These are phyloP conservation scores for Schoenoplectus triqueter DNA, from an alignment of 202 grass and related monocot genomes.

Conservation along the genomic window DNA sequence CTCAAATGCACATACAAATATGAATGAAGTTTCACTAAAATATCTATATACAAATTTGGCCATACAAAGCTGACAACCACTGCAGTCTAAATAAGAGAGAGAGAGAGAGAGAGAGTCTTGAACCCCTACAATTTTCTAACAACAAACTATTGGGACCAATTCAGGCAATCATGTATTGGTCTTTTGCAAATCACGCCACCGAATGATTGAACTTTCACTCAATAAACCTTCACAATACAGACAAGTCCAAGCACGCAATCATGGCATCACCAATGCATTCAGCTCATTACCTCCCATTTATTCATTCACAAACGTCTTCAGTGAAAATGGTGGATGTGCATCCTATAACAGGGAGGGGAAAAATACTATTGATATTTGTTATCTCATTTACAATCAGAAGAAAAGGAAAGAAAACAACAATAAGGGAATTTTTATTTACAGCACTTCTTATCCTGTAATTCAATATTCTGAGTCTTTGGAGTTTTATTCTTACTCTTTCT, in stretches of 20 bases:
- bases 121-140: constrained; percentile 26
- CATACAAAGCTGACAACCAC: constrained; percentile 19
- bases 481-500: too few relatives aligned
- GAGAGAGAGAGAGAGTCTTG: neutral
- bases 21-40: constrained; percentile 25
- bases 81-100: constrained; percentile 16
- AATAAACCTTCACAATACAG: neutral
- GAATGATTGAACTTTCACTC: neutral
- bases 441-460: too few relatives aligned
- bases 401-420: neutral
- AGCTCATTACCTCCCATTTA: constrained; percentile 46
- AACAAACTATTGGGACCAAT: constrained; percentile 7
- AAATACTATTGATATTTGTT: constrained; percentile 45
- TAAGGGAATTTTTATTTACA: constrained; percentile 13
- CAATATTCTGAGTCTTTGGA: too few relatives aligned
- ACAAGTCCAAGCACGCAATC: neutral
- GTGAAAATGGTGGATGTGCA: constrained; percentile 76
- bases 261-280: neutral
- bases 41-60: constrained; percentile 40
- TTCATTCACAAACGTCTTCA: constrained; percentile 90
- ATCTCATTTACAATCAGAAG: constrained; percentile 14
- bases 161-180: constrained; percentile 1
- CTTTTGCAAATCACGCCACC: neutral
- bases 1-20: constrained; percentile 19
- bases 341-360: constrained; percentile 67